These are phyloP conservation scores for Crithidia bombi DNA, from an alignment of 208 protist genomes.

Conservation along the genomic window DNA sequence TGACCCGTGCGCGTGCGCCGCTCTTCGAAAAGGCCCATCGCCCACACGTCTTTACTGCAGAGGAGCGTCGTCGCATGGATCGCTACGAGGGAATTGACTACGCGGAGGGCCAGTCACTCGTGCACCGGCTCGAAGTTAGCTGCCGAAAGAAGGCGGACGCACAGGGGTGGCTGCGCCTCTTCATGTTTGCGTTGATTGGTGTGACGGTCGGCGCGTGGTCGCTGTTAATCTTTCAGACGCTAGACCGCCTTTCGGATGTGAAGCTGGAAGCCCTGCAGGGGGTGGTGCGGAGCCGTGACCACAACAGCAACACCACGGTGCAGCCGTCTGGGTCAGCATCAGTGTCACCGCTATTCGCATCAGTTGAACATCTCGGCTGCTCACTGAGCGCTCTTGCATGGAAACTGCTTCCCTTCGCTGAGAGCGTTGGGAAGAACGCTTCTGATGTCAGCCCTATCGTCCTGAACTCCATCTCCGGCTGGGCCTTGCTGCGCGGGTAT, in stretches of 20 bases:
- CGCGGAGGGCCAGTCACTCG: constrained; percentile 53
- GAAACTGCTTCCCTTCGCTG: neutral
- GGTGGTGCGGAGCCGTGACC: constrained; percentile 34
- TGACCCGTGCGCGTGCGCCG: constrained; percentile 43
- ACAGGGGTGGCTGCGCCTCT: constrained; percentile 58
- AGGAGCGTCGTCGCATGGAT: constrained; percentile 75
- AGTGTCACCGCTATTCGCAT: neutral
- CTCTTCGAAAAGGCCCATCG: constrained; percentile 55
- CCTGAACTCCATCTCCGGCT: constrained; percentile 30
- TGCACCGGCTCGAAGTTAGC: constrained; percentile 46
- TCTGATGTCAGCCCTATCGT: constrained; percentile 14
- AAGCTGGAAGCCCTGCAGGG: constrained; percentile 47
- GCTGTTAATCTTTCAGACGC: constrained; percentile 74
- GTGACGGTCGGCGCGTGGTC: constrained; percentile 64
- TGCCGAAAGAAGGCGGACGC: constrained; percentile 24
- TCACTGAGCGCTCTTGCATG: neutral
- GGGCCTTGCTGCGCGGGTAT: constrained; percentile 40
- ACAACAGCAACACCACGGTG: constrained; percentile 2
- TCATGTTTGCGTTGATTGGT: constrained; percentile 67
- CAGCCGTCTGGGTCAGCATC: neutral
- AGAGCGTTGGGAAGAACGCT: neutral
- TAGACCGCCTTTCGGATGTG: constrained; percentile 56
- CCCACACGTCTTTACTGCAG: constrained; percentile 61
- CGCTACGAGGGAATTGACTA: constrained; percentile 87
- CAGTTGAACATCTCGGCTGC: neutral